Base-by-base conservation (phyloP, 495 filamentous ascomycete genomes). In the Aspergillus taichungensis region DNA sequence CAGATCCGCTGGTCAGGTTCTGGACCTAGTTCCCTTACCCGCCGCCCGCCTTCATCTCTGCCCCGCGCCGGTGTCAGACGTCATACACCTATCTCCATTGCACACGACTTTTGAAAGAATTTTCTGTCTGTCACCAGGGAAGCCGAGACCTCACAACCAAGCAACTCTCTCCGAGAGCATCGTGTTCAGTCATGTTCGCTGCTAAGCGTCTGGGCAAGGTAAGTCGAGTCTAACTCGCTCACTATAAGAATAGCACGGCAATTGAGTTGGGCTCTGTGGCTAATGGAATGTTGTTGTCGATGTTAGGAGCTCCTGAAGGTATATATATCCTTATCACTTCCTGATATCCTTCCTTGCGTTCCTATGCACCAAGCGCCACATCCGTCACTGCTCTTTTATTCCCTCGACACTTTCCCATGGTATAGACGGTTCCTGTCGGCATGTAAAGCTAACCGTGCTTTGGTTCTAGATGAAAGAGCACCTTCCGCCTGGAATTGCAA, bases 401-500 rank as follows among this genome's bases (percentile, higher is more conserved):
- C 18, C 18, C 18, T 24, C 18, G 18, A 24, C n/a, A 24, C 2
- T 24, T 4, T 24, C 2, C 18, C 18, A 4, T 24, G 18, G 18
- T 24, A 24, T 24, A 24, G 18, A 24, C 18, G 18, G 18, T 24
- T 24, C 18, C n/a, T n/a, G 18, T 24, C 18, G 18, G 18, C n/a
- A n/a, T n/a, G n/a, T n/a, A 24, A 4, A 24, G 18, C 18, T 24
- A 32, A 29, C 29, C 6, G 6, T 40, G 14, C 38, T 10, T 29
- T 13, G 12, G 3, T 30, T 30, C 18, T 35, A 76, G 72, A 67
- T 76, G 56, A 47, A 75, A 55, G 63, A 68, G n/a, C 67, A 74
- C 37, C 51, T 74, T 12, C 73, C 74, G 4, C 74, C 73, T 1
- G 92, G 92, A 39, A 92, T 99, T 54, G 68, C 73, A 41, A 77